phyloP scores from a whole-genome alignment of 208 protist species.

The Trypanosoma melophagium region DNA sequence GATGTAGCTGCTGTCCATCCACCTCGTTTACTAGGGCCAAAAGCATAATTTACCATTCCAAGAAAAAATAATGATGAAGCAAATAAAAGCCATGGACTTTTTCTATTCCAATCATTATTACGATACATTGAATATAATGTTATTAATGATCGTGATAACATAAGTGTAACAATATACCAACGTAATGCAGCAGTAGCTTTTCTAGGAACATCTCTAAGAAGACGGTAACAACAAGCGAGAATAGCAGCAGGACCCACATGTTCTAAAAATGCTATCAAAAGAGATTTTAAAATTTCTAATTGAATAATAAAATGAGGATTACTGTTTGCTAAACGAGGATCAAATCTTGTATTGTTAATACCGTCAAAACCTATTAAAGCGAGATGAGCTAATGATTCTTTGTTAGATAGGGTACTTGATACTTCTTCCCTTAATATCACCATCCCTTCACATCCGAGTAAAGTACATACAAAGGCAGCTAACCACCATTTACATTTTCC shows the following conservation, averaged over 20 bases:
- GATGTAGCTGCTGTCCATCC: conserved; percentile 65
- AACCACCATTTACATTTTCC: conserved; percentile 25
- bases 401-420: conserved; percentile 18
- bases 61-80: conserved; percentile 47
- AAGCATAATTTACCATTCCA: conserved; percentile 78
- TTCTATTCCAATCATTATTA: conserved; percentile 20
- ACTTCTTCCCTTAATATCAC: conserved; percentile 28
- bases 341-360: conserved; percentile 39
- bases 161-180: conserved; percentile 81
- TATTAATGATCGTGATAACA: conserved; percentile 34
- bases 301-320: conserved; percentile 84
- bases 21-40: conserved; percentile 74
- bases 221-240: conserved; percentile 48
- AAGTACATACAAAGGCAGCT: conserved; percentile 15
- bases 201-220: conserved; percentile 60
- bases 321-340: conserved; percentile 42
- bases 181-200: conserved; percentile 64
- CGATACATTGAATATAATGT: conserved; percentile 51
- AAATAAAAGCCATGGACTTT: conserved; percentile 31
- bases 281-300: conserved; percentile 57
- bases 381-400: conserved; percentile 31
- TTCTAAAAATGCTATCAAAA: conserved; percentile 37
- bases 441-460: conserved; percentile 26
- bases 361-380: conserved; percentile 46
- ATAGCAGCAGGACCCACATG: conserved; percentile 42